Evolutionary conservation across 2,329 filamentous ascomycete genomes (phyloP).

Genomic region (Aspergillus jensenii): DNA sequence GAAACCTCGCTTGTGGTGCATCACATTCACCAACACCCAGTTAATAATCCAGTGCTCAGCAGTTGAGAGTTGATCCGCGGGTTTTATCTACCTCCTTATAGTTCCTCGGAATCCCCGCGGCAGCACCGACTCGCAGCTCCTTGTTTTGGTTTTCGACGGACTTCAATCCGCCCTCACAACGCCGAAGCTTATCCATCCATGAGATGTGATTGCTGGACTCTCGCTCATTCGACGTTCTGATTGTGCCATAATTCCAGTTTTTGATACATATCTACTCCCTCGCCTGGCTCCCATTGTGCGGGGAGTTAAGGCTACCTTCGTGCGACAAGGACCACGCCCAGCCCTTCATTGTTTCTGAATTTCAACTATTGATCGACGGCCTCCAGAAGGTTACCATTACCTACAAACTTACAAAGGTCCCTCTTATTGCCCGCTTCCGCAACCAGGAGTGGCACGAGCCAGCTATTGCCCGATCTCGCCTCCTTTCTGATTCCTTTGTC

Average conservation of each 20-base stretch:
- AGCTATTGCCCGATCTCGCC: slow-evolving; percentile 2
- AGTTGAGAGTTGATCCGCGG: not conserved
- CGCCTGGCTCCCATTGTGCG: not conserved
- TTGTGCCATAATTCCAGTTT: slow-evolving; percentile 1
- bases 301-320: slow-evolving; percentile 6
- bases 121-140: not conserved
- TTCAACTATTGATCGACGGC: slow-evolving; percentile 20
- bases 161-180: not conserved
- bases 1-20: slow-evolving; percentile 7
- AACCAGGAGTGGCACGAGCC: slow-evolving; percentile 1
- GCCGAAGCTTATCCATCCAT: not conserved
- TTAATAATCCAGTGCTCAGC: not conserved
- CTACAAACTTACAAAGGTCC: not conserved
- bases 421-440: not conserved
- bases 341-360: slow-evolving; percentile 9
- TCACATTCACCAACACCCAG: slow-evolving; percentile 8
- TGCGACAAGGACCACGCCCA: slow-evolving; percentile 2
- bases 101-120: not conserved
- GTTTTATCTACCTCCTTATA: not conserved
- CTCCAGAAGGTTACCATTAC: not conserved
- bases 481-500: slow-evolving; percentile 7
- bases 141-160: not conserved
- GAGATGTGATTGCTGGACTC: not conserved
- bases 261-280: not conserved
- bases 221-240: not conserved